These are phyloP conservation scores for Endoconidiophora polonica DNA, from an alignment of 2,329 filamentous ascomycete species.

Conservation along the genomic window DNA sequence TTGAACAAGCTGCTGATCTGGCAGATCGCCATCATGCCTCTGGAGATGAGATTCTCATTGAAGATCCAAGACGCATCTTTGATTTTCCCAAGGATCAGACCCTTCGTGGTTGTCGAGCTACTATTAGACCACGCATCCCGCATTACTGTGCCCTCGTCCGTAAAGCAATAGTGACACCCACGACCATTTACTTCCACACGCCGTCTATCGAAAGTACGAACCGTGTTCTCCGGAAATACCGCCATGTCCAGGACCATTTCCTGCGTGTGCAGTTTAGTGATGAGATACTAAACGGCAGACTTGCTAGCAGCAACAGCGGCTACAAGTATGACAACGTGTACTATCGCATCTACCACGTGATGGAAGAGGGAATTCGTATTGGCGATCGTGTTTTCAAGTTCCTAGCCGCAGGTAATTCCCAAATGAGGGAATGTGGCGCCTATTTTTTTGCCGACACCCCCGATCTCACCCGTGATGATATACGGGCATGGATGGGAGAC, in stretches of 20 bases:
- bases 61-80: constrained; percentile 52
- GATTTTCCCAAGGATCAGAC: constrained; percentile 28
- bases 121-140: constrained; percentile 31
- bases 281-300: constrained; percentile 47
- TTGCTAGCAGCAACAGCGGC: constrained; percentile 36
- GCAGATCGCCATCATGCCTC: not conserved
- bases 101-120: not conserved
- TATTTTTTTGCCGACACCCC: constrained; percentile 75
- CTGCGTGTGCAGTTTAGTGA: constrained; percentile 81
- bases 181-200: constrained; percentile 59
- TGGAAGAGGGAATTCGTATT: constrained; percentile 65
- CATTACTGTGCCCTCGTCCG: constrained; percentile 59
- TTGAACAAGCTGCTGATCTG: constrained; percentile 55
- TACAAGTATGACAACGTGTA: constrained; percentile 53
- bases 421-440: constrained; percentile 78
- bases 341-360: constrained; percentile 50
- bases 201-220: constrained; percentile 78
- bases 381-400: constrained; percentile 76
- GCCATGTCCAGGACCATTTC: constrained; percentile 57
- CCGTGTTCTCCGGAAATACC: constrained; percentile 61
- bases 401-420: constrained; percentile 86
- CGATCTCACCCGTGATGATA: constrained; percentile 52
- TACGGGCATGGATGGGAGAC: constrained; percentile 73
- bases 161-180: constrained; percentile 69
- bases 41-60: constrained; percentile 37